phyloP scores from a whole-genome alignment of 2,329 filamentous ascomycete genomes.

The Cordyceps cateniannulata region DNA sequence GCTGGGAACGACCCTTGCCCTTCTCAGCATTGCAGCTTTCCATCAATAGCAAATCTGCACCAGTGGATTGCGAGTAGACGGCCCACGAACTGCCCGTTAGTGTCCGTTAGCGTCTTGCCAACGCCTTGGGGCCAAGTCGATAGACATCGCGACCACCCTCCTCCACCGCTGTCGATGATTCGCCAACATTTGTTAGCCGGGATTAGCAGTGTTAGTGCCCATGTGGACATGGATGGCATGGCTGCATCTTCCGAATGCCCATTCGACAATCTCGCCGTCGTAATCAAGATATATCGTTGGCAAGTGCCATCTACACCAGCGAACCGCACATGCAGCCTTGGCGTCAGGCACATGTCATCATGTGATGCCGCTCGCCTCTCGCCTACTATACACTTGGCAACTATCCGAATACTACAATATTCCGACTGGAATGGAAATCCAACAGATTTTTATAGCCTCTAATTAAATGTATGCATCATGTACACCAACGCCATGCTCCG shows the following conservation, averaged over 20 bases:
- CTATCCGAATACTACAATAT: not conserved
- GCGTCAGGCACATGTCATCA: not conserved
- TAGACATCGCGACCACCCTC: not conserved
- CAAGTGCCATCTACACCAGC: not conserved
- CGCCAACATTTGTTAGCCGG: not conserved
- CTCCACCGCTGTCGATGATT: not conserved
- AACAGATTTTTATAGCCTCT: not conserved
- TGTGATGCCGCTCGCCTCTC: not conserved
- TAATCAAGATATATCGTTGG: not conserved
- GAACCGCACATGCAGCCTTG: not conserved
- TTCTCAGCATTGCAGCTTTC: no score
- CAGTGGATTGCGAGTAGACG: not conserved
- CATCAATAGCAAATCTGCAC: no score
- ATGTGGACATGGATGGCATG: not conserved
- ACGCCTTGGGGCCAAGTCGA: not conserved
- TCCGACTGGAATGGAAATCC: not conserved
- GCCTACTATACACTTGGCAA: not conserved
- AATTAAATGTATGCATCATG: constrained; percentile 10
- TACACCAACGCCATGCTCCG: constrained; percentile 12
- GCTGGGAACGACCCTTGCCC: no score
- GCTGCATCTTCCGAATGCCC: not conserved
- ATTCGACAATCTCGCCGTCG: not conserved
- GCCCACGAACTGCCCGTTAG: no score
- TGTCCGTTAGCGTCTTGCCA: not conserved
- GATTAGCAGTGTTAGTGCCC: not conserved